Base-by-base conservation (phyloP, 495 filamentous ascomycete species). In the Penicillium lividum region DNA sequence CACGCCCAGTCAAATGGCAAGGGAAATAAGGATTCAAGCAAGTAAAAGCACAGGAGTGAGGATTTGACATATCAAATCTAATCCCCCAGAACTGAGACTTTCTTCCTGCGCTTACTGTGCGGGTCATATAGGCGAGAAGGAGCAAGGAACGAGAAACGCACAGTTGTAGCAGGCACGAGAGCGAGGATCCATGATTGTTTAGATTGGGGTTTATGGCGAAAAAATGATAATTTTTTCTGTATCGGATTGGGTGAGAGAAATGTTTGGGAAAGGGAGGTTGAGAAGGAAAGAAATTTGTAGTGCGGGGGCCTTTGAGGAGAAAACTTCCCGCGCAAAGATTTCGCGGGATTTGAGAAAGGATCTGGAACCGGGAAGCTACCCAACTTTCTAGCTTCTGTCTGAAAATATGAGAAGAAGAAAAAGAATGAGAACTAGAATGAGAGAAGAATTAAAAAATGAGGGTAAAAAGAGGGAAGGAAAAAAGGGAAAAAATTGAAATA, bases 161-260 rank as follows among this genome's bases (percentile, higher is more conserved):
- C 88, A 91, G 78, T 92, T 92, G 80, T 89, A 92, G 79, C 89
- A 92, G 57, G 82, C 86, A 71, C 88, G 86, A 66, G 64, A 59
- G 30, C 77, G 77, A 60, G 69, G 77, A 57, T 81, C 80, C 81
- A 83, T 79, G 66, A 63, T 48, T 46, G 36, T 47, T 22, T 22
- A 22, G 22, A 22, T 22, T 22, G 22, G 38, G n/a, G 6, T 46
- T 40, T 40, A 53, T 13, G 43, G 36, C 46, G 28, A 25, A 60
- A 29, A 29, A 49, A 36, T n/a, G 25, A 28, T 29, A 40, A 42
- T 46, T 8, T 7, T 55, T 13, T 53, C 51, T 36, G 5, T 45
- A 8, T 27, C 38, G 43, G 50, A 40, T 11, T 51, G 54, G 57
- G 54, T 28, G 42, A 57, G 31, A 30, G 51, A 56, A 52, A 48